phyloP scores from a whole-genome alignment of 495 filamentous ascomycete species.

The Penicillium cinerascens region DNA sequence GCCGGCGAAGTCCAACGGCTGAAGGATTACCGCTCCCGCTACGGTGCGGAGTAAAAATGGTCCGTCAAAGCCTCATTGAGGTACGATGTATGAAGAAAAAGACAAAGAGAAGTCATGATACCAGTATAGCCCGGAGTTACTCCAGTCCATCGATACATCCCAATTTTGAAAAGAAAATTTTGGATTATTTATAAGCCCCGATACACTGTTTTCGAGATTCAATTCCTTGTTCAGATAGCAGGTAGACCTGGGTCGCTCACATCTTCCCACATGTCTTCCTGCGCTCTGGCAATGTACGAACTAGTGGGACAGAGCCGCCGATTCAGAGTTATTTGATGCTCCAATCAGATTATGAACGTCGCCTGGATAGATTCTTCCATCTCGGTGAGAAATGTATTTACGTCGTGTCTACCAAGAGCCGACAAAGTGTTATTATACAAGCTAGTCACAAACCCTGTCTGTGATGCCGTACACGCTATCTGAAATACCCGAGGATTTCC shows the following conservation, averaged over 20 bases:
- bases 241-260: not conserved
- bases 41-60: conserved; percentile 42
- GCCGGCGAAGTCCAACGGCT: conserved; percentile 65
- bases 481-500: conserved; percentile 2
- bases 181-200: not conserved
- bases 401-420: not conserved
- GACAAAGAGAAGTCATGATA: conserved; percentile 17
- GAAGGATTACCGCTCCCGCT: conserved; percentile 76
- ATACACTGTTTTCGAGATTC: not conserved
- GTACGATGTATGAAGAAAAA: conserved; percentile 18
- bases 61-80: conserved; percentile 11
- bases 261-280: not conserved
- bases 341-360: conserved; percentile 8
- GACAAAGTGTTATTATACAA: not conserved
- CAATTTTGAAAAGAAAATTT: not conserved
- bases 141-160: conserved; percentile 3
- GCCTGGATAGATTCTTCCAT: not conserved
- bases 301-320: conserved; percentile 1
- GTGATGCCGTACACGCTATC: conserved; percentile 1
- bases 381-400: not conserved
- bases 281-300: not conserved
- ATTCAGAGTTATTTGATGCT: not conserved
- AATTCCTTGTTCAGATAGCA: not conserved
- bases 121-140: conserved; percentile 18
- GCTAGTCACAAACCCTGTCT: conserved; percentile 4